phyloP scores from a whole-genome alignment of 2,329 filamentous ascomycete species.

The Rhynchosporium secalis region DNA sequence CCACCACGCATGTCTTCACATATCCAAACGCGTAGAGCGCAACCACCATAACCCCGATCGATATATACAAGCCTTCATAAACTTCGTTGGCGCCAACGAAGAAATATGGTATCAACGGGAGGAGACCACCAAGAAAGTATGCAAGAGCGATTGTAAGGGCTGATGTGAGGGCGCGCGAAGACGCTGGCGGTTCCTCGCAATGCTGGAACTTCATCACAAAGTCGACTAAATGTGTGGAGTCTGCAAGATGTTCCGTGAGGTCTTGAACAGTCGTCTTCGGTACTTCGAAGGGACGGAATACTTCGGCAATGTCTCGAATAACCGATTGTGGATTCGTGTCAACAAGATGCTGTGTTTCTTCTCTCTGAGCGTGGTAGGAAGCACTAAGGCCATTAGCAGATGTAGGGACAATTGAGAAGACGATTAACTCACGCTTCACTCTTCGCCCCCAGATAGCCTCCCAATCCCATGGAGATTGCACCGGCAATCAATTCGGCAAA shows the following conservation, averaged over 20 bases:
- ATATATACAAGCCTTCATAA: conserved; percentile 54
- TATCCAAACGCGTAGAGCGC: conserved; percentile 66
- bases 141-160: conserved; percentile 56
- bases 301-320: conserved; percentile 38
- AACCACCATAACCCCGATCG: conserved; percentile 59
- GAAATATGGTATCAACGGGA: conserved; percentile 58
- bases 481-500: conserved; percentile 62
- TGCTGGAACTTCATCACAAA: conserved; percentile 45
- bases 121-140: conserved; percentile 58
- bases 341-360: conserved; percentile 35
- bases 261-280: conserved; percentile 37
- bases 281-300: conserved; percentile 41
- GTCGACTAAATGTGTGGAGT: conserved; percentile 40
- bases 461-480: conserved; percentile 63
- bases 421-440: conserved; percentile 43
- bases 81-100: conserved; percentile 46
- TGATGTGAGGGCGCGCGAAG: conserved; percentile 42
- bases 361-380: conserved; percentile 36
- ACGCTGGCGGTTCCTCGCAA: conserved; percentile 36
- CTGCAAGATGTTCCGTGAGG: conserved; percentile 40
- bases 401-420: neutral
- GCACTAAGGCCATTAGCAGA: conserved; percentile 34
- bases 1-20: conserved; percentile 58
- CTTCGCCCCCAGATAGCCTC: conserved; percentile 57
- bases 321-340: conserved; percentile 33